These are phyloP conservation scores for Jamesozyma rosinii DNA, from an alignment of 805 yeast genomes.

Conservation along the genomic window DNA sequence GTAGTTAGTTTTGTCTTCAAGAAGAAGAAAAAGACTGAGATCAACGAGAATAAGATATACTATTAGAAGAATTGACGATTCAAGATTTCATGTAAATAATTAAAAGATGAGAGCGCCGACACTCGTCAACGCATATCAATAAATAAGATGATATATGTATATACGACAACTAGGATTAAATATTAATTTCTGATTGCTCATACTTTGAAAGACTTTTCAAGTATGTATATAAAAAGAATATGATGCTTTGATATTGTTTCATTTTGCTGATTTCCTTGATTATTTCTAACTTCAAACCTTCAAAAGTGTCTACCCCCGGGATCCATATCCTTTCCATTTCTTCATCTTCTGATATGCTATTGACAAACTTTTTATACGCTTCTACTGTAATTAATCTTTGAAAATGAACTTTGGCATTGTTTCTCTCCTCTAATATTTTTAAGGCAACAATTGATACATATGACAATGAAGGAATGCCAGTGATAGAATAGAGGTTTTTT, in stretches of 20 bases:
- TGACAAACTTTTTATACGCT: constrained; percentile 14
- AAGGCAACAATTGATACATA: constrained; percentile 9
- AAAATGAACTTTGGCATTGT: constrained; percentile 5
- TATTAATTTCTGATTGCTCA: background rate
- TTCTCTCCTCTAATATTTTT: constrained; percentile 7
- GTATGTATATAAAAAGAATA: constrained; percentile 44
- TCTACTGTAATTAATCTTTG: constrained; percentile 14
- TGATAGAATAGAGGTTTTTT: constrained; percentile 15
- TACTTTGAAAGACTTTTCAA: constrained; percentile 38
- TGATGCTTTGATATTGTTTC: constrained; percentile 42
- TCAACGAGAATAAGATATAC: background rate
- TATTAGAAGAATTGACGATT: background rate
- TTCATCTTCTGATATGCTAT: background rate
- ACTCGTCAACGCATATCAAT: background rate
- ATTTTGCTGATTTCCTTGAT: constrained; percentile 30
- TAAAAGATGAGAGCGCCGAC: background rate
- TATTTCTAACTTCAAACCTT: constrained; percentile 38
- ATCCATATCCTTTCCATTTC: constrained; percentile 8
- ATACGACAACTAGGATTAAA: background rate
- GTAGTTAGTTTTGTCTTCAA: constrained; percentile 37
- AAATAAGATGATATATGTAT: too few species aligned
- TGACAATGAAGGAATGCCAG: constrained; percentile 22
- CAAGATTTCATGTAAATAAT: background rate
- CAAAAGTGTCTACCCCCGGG: constrained; percentile 25
- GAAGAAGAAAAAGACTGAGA: constrained; percentile 6